Evolutionary conservation across 2,329 filamentous ascomycete genomes (phyloP), one percentile per base, ranked within the genome.

Genomic region (Aspergillus unguis): DNA sequence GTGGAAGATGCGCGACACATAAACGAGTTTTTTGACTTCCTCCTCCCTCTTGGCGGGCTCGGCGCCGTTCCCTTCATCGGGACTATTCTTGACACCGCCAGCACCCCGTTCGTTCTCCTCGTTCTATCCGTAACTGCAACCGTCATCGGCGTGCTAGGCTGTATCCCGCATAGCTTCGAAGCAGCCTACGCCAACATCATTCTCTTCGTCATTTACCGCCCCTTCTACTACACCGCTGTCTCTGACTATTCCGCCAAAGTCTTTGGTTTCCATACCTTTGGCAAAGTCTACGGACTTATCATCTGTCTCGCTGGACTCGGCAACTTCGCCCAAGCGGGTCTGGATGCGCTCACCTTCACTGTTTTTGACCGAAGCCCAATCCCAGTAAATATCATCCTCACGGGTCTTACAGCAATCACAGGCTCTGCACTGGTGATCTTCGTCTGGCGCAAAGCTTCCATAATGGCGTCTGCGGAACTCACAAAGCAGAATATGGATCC

Each of bases 171-270:
- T 58, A 74, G 80, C 26, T 86, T 85, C 81, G 84, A 85, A 1
- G 75, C 76, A 0, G 89, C 86, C 0, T 95, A 95, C 62, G 77
- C 79, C 10, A 92, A 92, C 60, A 77, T 96, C 48, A 74, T 79
- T 42, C 80, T 96, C 7, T 95, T 96, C 65, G 88, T 92, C 17
- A 69, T 94, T 10, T 95, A 94, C 68, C 82, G 91, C 0, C 90
- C 90, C 0, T 86, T 95, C 52, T 95, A 94, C 73, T 95, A 95
- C 72, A 94, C 90, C 0, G 83, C 89, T 2, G 88, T 95, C 7
- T 91, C 86, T 53, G 91, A 96, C 73, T 95, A 95, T 70, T 83
- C 84, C 23, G 90, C 90, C 55, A 95, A 95, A 73, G 90, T 96
- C 33, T 96, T 96, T 68, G 91, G 91, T 11, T 95, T 95, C 73